These are phyloP conservation scores for Pecoramyces ruminantium DNA, from an alignment of 192 early-diverging fungal genomes.

Conservation along the genomic window DNA sequence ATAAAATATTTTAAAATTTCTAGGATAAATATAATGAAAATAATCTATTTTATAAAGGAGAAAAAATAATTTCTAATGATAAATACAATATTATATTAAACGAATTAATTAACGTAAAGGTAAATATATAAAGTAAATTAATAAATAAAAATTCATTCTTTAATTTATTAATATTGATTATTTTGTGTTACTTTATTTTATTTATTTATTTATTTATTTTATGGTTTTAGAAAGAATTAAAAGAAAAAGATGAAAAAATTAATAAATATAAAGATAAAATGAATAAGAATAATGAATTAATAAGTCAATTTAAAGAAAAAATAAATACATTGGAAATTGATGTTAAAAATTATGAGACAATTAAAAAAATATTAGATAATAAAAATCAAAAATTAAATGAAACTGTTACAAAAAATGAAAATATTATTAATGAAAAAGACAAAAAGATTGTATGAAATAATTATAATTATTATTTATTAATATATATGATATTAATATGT, in stretches of 20 bases:
- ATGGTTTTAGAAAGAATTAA: not conserved
- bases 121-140: not conserved
- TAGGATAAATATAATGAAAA: not conserved
- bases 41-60: not conserved
- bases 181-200: no score
- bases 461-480: no score
- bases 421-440: not conserved
- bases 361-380: not conserved
- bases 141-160: no score
- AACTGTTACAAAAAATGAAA: not conserved
- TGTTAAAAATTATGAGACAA: not conserved
- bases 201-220: no score
- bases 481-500: no score
- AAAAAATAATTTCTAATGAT: not conserved
- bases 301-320: not conserved
- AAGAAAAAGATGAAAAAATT: not conserved
- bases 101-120: not conserved
- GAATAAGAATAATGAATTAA: not conserved
- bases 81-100: not conserved
- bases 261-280: not conserved
- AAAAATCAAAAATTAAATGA: not conserved
- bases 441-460: not conserved
- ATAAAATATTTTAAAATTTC: no score
- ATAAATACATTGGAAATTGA: not conserved
- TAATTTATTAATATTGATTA: no score